Conservation (phyloP, 1,284 basidiomycete genomes). For the Boletus austroedulis region DNA sequence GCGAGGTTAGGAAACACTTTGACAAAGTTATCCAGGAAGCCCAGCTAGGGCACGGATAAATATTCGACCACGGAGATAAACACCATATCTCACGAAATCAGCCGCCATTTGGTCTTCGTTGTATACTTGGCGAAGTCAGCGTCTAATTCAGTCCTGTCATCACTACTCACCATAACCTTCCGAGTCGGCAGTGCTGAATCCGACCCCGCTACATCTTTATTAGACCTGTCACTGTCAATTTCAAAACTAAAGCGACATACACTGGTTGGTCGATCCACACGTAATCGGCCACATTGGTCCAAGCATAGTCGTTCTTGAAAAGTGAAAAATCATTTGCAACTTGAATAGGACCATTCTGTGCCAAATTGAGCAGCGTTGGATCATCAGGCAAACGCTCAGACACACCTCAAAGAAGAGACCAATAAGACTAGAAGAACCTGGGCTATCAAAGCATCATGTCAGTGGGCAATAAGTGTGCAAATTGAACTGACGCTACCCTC, state of each 20-base stretch:
- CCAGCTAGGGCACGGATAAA: slow-evolving; percentile 44
- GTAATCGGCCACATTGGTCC: slow-evolving; percentile 60
- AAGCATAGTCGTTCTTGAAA: slow-evolving; percentile 52
- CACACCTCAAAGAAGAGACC: slow-evolving; percentile 63
- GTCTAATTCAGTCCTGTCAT: slow-evolving; percentile 1
- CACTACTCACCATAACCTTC: slow-evolving; percentile 50
- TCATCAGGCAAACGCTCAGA: neutral
- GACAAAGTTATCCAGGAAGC: slow-evolving; percentile 63
- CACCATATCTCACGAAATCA: slow-evolving; percentile 58
- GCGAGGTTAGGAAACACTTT: slow-evolving; percentile 64
- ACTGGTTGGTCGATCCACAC: slow-evolving; percentile 76
- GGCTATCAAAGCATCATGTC: slow-evolving; percentile 38
- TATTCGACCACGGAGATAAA: neutral
- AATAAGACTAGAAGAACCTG: slow-evolving; percentile 66
- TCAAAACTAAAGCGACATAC: slow-evolving; percentile 37
- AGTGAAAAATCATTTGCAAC: slow-evolving; percentile 50
- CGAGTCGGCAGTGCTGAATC: slow-evolving; percentile 63
- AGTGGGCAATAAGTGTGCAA: neutral
- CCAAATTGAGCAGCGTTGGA: neutral
- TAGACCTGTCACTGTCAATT: slow-evolving; percentile 4
- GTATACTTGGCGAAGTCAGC: slow-evolving; percentile 40
- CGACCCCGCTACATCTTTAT: slow-evolving; percentile 47
- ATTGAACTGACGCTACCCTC: slow-evolving; percentile 52
- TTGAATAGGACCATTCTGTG: slow-evolving; percentile 65
- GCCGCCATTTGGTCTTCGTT: slow-evolving; percentile 66